Evolutionary conservation across 345 rosid species (phyloP), one percentile per base, ranked within the genome.

Genomic region (Erodium maritimum): DNA sequence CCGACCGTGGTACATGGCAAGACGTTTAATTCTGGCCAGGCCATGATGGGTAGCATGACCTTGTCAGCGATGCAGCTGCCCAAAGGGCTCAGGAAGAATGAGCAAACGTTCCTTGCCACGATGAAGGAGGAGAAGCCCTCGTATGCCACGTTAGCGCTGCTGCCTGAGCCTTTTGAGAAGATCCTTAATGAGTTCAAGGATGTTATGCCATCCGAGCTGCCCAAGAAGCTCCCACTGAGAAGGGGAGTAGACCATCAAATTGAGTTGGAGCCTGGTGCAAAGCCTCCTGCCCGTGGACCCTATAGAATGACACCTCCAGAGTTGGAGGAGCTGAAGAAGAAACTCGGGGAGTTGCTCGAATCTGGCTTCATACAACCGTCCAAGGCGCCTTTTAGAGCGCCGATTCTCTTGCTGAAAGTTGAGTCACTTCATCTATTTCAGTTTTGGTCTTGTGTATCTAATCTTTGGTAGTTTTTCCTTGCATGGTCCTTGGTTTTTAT

Each of bases 111-210:
- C n/a, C n/a, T n/a, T n/a, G n/a, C n/a, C n/a, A n/a, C n/a, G n/a
- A n/a, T n/a, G n/a, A n/a, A n/a, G n/a, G n/a, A n/a, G n/a, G n/a
- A n/a, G n/a, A n/a, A n/a, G n/a, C n/a, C n/a, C n/a, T n/a, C n/a
- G 46, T 0, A 21, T 2, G 19, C 1, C 5, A 0, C 1, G 14
- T 3, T 8, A 8, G 34, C 0, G 0, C 48, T 5, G 0, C 5
- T 17, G 1, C 1, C 21, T 5, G 56, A n/a, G n/a, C n/a, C n/a
- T n/a, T n/a, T 50, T 0, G 46, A 9, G 1, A 6, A 21, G 13
- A 19, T 60, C 19, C 21, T 50, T 1, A 21, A 60, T 1, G 19
- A 4, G 0, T 46, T 60, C 2, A 1, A 23, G 9, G 50, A 60
- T 18, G 23, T 51, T 2, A 60, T 60, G 19, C 19, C 24, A 0